phyloP scores from a whole-genome alignment of 1,284 basidiomycete species.

The Stereum hirsutum region DNA sequence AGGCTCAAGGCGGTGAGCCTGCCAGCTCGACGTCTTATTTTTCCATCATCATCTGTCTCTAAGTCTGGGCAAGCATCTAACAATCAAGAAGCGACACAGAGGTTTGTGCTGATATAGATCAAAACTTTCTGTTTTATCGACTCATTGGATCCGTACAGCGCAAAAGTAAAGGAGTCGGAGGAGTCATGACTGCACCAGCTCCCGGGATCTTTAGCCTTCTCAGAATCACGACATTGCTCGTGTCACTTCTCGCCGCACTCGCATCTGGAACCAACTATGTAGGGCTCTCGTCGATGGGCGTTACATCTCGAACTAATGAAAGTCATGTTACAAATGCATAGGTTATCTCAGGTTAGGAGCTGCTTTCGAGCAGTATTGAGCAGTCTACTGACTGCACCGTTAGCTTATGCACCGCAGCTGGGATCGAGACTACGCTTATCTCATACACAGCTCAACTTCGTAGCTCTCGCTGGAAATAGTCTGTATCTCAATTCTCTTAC shows the following conservation, averaged over 20 bases:
- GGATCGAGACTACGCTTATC: constrained; percentile 59
- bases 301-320: constrained; percentile 7
- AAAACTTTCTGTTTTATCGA: too few relatives aligned
- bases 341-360: constrained; percentile 41
- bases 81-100: too few relatives aligned
- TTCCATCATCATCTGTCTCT: too few relatives aligned
- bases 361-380: not conserved
- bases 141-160: too few relatives aligned
- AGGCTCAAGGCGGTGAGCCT: too few relatives aligned
- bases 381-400: not conserved
- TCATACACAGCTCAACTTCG: constrained; percentile 69
- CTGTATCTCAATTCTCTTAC: constrained; percentile 15
- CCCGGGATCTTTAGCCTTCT: constrained; percentile 2
- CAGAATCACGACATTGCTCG: constrained; percentile 7
- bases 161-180: too few relatives aligned
- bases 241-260: constrained; percentile 48
- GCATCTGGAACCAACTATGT: constrained; percentile 71
- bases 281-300: constrained; percentile 11
- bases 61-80: too few relatives aligned
- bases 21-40: too few relatives aligned
- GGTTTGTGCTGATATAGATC: too few relatives aligned
- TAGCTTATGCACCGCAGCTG: constrained; percentile 65
- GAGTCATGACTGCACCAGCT: too few relatives aligned
- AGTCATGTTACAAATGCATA: constrained; percentile 10
- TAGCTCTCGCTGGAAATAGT: constrained; percentile 65